Percentiles rank a stretch among this genome's conserved stretches.
Conservation (phyloP, 305 asterid species). For the Solanum hybrid region DNA sequence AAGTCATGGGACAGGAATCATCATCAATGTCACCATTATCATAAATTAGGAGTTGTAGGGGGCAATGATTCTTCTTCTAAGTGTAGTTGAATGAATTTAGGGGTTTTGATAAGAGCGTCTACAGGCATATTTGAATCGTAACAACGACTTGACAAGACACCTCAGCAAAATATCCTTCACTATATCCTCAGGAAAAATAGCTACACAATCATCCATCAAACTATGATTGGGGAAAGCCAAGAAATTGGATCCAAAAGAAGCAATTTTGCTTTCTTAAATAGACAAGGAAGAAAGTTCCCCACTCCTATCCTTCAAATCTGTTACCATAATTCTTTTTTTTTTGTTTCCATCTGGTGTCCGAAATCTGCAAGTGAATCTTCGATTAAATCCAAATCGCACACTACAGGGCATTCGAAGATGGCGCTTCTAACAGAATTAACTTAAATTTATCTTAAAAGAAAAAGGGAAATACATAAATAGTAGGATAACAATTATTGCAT, state of each 20-base stretch:
- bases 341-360: accelerated
- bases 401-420: accelerated
- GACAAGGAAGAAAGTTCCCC: neutral
- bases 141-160: neutral
- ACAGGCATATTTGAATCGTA: neutral
- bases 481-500: no score
- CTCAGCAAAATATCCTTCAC: neutral
- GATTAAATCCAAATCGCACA: accelerated
- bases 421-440: accelerated
- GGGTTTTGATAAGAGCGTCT: neutral
- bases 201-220: neutral
- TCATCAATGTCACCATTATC: neutral
- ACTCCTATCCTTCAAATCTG: neutral
- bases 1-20: neutral
- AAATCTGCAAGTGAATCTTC: accelerated
- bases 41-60: neutral
- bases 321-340: neutral
- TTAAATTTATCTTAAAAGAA: no score
- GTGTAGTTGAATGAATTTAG: neutral
- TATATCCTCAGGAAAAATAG: neutral
- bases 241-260: neutral
- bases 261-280: neutral
- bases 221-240: neutral
- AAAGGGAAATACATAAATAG: neutral
- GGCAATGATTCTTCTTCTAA: neutral